These are phyloP conservation scores for Clonostachys sp. DNA, from an alignment of 2,329 filamentous ascomycete genomes.

Conservation along the genomic window DNA sequence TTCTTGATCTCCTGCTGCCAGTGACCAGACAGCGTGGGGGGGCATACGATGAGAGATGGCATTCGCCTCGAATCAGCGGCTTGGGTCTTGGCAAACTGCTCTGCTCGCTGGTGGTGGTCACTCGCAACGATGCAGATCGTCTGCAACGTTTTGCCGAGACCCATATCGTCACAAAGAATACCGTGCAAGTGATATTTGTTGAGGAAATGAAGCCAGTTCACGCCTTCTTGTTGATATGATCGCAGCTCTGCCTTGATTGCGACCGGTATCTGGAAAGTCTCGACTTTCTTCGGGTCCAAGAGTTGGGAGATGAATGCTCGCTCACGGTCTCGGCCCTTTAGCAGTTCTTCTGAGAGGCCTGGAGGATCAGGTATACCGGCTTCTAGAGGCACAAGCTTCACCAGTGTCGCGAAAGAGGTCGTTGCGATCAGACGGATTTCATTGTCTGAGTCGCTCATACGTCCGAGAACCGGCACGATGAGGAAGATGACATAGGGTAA, in stretches of 20 bases:
- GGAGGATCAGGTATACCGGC: slow-evolving; percentile 96
- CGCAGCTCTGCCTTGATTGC: slow-evolving; percentile 95
- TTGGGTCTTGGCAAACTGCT: slow-evolving; percentile 81
- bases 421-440: slow-evolving; percentile 92
- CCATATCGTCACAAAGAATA: slow-evolving; percentile 99
- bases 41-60: slow-evolving; percentile 92
- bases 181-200: slow-evolving; percentile 98
- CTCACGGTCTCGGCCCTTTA: slow-evolving; percentile 88
- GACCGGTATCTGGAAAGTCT: slow-evolving; percentile 88
- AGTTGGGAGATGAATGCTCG: slow-evolving; percentile 96
- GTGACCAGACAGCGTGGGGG: slow-evolving; percentile 91
- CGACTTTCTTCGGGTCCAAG: slow-evolving; percentile 93
- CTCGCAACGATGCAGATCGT: slow-evolving; percentile 97
- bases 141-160: slow-evolving; percentile 93
- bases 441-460: slow-evolving; percentile 98
- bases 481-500: slow-evolving; percentile 98
- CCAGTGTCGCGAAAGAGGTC: slow-evolving; percentile 92
- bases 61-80: slow-evolving; percentile 73
- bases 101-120: slow-evolving; percentile 88
- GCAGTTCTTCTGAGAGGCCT: slow-evolving; percentile 80
- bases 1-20: slow-evolving; percentile 98
- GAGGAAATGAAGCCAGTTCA: slow-evolving; percentile 97
- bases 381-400: slow-evolving; percentile 94
- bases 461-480: slow-evolving; percentile 90
- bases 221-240: slow-evolving; percentile 96